Base-by-base conservation (phyloP, 306 rosid species). In the Sicyos baderoa region DNA sequence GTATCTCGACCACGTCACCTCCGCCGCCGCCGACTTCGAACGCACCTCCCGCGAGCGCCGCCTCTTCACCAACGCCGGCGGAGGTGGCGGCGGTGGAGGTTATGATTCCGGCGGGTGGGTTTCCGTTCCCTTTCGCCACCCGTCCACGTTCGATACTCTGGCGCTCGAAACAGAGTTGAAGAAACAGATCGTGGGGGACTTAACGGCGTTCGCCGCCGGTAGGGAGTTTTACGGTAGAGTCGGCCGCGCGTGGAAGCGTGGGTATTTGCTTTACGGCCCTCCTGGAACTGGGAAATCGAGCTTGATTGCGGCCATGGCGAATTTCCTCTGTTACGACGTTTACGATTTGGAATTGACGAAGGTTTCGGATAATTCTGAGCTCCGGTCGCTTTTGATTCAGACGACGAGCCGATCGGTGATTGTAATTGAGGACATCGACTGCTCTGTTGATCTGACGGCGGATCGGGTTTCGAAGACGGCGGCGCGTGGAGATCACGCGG, bases 281-380 rank as follows among this genome's bases (percentile, higher is more conserved):
- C 97, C 97, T 0, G 97, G 97, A 6, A 80, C 97, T 10, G 97
- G 97, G 7, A 91, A 91, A 74, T 91, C 97, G 3, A 88, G 96
- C 71, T 76, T 91, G 57, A 91, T 91, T 10, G 96, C 96, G 0
- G 96, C 97, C 14, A 91, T 91, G 86, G 95, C 95, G 18, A 91
- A 91, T 66, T 85, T 80, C 50, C 88, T 91, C 68, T 91, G 96
- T 56, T 91, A 91, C 63, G 97, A 91, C 70, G 95, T 91, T 7
- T 91, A 86, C 44, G 96, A 91, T 16, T 82, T 91, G 70, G 97
- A 91, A 58, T 75, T 91, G 68, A 91, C 96, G 0, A 91, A 91
- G 50, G 96, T 91, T 21, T 79, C 89, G 0, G 95, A 91, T 71
- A 91, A 91, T 57, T 91, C 97, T 0, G 96, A 91, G 65, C 87